Base-by-base conservation (phyloP, 1,139 yeast species). In the Diutina catenulata region DNA sequence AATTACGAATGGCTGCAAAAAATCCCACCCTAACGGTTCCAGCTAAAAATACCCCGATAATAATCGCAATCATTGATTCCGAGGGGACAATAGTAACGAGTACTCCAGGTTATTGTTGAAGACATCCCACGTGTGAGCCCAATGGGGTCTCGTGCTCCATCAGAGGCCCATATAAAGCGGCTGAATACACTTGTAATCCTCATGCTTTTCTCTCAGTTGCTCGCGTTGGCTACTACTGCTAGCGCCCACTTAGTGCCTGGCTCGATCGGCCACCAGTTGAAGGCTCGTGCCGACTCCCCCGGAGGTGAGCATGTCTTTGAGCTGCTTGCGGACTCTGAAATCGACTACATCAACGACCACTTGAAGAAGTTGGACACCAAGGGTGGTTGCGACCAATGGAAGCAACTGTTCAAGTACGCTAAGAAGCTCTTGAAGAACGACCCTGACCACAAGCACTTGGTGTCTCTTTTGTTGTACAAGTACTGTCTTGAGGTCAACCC, bases 341-440 rank as follows among this genome's bases (percentile, higher is more conserved):
- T 43, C n/a, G 66, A 63, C 41, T 64, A 52, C 41, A 55, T 64
- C 40, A 50, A 49, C 37, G 42, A 42, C 16, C 61, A 61, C 41
- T 49, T 62, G 43, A 32, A 28, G 16, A 41, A 41, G 28, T 41
- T 45, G 42, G 50, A 55, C 18, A 43, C 40, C 19, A 54, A 46
- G 47, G 59, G 57, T 41, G 63, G 63, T 10, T 64, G 70, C 45
- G 59, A 56, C 38, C 45, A 51, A 26, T 64, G 70, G 47, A 64
- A 64, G 46, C 45, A 59, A 47, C 59, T 56, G 43, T 49, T 64
- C 40, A 53, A 44, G 42, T 63, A 53, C 42, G 63, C 62, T 24
- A 50, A 55, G 39, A 36, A 44, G 3, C 50, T 63, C 39, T 39
- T 61, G 25, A 47, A 53, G 10, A 47, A 52, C 22, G 47, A 55